A percentile compares a stretch with the other conserved stretches of the same genome.
phyloP scores from a whole-genome alignment of 2,329 filamentous ascomycete genomes.

The Scopulariopsis brevicaulis region DNA sequence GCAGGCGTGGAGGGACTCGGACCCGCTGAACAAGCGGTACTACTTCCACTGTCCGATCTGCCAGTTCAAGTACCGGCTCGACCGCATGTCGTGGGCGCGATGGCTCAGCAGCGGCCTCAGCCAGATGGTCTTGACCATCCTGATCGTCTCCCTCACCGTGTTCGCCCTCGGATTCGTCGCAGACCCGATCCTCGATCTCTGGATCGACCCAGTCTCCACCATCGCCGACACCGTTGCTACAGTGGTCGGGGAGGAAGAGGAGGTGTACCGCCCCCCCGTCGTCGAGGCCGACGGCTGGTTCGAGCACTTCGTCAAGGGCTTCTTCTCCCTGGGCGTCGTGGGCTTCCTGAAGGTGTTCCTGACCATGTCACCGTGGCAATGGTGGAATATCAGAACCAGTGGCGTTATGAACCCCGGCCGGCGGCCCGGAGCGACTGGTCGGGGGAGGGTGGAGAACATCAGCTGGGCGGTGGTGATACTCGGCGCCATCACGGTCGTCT shows the following conservation, averaged over 20 bases:
- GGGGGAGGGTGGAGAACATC: slow-evolving; percentile 67
- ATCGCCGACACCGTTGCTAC: slow-evolving; percentile 37
- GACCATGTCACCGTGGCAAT: slow-evolving; percentile 63
- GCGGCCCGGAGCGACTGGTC: slow-evolving; percentile 51
- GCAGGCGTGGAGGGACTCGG: slow-evolving; percentile 66
- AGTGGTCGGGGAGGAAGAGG: slow-evolving; percentile 22
- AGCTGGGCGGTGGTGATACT: slow-evolving; percentile 71
- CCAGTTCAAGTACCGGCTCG: slow-evolving; percentile 68
- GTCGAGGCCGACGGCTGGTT: slow-evolving; percentile 53
- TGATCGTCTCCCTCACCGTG: slow-evolving; percentile 59
- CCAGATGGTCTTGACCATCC: slow-evolving; percentile 59
- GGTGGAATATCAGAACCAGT: slow-evolving; percentile 59
- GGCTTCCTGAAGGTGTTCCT: slow-evolving; percentile 76
- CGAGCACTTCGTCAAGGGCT: slow-evolving; percentile 78
- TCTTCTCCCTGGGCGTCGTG: slow-evolving; percentile 79
- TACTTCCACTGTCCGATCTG: slow-evolving; percentile 87
- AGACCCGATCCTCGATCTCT: slow-evolving; percentile 83
- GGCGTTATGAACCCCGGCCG: slow-evolving; percentile 36
- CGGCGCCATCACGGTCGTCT: slow-evolving; percentile 70
- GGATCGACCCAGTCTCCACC: slow-evolving; percentile 64
- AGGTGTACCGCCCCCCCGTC: slow-evolving; percentile 21
- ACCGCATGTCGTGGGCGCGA: slow-evolving; percentile 64
- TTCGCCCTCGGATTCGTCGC: slow-evolving; percentile 85
- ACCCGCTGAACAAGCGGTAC: slow-evolving; percentile 53
- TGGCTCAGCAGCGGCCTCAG: slow-evolving; percentile 55